Evolutionary conservation across 768 basidiomycete genomes (phyloP), one percentile per base, ranked within the genome.

Genomic region (Boletus eberwhitei): DNA sequence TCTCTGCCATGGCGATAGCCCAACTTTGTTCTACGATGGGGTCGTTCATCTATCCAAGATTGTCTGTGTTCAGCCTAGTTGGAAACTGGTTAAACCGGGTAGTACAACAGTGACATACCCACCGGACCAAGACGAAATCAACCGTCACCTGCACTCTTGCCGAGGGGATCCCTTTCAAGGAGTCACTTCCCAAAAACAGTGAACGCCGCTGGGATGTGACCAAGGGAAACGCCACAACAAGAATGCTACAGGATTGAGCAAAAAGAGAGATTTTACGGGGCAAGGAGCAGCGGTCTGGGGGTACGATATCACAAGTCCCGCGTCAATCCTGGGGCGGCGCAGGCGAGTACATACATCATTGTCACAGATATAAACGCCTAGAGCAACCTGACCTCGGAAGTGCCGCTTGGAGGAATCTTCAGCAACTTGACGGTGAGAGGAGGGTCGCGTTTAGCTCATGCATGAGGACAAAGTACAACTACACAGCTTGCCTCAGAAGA

Each of bases 391-490:
- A 74, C 78, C 61, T 78, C 79, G 38, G 76, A 69, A 22, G 62
- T 65, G 11, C 65, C 58, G 37, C 67, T 72, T 31, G 65, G 58
- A 8, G 29, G 73, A 11, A 66, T 66, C 11, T 62, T 60, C 35
- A 80, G 57, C 36, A 79, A 61, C 0, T n/a, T n/a, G 78, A 75
- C 24, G 75, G 73, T 8, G 85, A 59, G 67, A 83, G 82, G 5
- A 83, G 59, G 8, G 79, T 73, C 35, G 76, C 77, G 11, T 77
- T 84, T 42, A 85, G 70, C 43, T 82, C 59, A 59, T 85, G 84
- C 81, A 82, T 80, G 48, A 85, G 67, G 77, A 83, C 81, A 70
- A 85, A 75, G 54, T 75, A 83, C 29, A 84, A 63, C 5, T 82
- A 72, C 8, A 79, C 22, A 22, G 78, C 58, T 77, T 75, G 0